phyloP scores from a whole-genome alignment of 306 rosid species.

The Dalbergia cochinchinensis region DNA sequence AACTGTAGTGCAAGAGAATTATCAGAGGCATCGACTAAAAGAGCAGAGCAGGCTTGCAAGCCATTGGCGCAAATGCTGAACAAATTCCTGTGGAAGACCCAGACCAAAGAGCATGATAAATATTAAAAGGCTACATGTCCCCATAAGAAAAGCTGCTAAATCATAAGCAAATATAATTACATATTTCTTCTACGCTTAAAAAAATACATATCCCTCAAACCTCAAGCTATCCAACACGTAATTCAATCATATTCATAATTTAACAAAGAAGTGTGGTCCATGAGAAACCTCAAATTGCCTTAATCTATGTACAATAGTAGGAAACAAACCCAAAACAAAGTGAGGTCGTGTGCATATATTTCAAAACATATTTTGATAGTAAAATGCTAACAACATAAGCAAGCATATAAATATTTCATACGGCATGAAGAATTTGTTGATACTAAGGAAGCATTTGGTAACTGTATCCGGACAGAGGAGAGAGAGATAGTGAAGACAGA shows the following conservation, averaged over 20 bases:
- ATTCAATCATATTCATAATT: constrained; percentile 1
- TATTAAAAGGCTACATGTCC: background rate
- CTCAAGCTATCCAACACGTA: background rate
- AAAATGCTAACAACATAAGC: too few species aligned
- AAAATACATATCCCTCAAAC: background rate
- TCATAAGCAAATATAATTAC: background rate
- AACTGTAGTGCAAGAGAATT: constrained; percentile 88
- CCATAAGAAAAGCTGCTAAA: background rate
- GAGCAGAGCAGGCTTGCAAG: constrained; percentile 88
- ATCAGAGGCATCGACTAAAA: constrained; percentile 88
- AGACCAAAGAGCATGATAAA: constrained; percentile 14
- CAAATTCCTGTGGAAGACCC: background rate
- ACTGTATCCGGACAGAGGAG: too few species aligned
- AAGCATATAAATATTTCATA: too few species aligned
- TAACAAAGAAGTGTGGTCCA: background rate
- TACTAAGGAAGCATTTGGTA: too few species aligned
- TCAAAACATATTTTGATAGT: too few species aligned
- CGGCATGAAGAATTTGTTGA: too few species aligned
- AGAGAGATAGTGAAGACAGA: too few species aligned
- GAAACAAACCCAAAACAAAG: too few species aligned
- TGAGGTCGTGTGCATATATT: too few species aligned
- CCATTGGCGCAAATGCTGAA: too few species aligned
- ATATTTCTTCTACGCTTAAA: background rate
- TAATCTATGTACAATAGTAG: background rate
- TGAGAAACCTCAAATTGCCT: constrained; percentile 18